A percentile compares a stretch with the other conserved stretches of the same genome.
Evolutionary conservation across 176 grass and related monocot species (phyloP).

Genomic region (Chloris gayana): DNA sequence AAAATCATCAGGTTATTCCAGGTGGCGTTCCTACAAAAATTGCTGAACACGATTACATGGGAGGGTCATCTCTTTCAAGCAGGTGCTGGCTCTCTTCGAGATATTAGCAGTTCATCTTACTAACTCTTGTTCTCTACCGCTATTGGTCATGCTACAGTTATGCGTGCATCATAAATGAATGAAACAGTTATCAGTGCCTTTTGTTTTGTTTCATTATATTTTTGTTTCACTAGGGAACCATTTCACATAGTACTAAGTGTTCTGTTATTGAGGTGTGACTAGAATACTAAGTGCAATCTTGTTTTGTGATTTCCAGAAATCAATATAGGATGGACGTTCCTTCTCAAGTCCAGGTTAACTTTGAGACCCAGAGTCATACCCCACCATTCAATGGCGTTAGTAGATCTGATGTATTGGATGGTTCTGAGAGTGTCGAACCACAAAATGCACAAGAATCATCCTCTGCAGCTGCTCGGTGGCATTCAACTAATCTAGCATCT

Average conservation of each 20-base stretch:
- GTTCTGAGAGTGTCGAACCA: conserved; percentile 36
- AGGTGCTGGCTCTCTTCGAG: conserved; percentile 51
- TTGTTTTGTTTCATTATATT: conserved; percentile 1
- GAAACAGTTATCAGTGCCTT: neutral
- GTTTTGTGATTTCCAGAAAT: conserved; percentile 40
- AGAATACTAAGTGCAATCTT: neutral
- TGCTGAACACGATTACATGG: conserved; percentile 51
- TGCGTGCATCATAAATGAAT: neutral
- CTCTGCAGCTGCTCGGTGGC: conserved; percentile 60
- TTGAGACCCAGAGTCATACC: conserved; percentile 45
- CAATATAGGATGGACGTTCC: conserved; percentile 45
- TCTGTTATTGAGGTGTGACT: conserved; percentile 15
- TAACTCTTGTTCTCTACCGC: neutral
- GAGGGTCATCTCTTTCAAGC: conserved; percentile 52
- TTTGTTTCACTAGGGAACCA: neutral
- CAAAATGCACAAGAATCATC: conserved; percentile 59
- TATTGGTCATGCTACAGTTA: neutral
- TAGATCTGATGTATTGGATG: conserved; percentile 54
- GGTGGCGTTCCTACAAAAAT: conserved; percentile 54
- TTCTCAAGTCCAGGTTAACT: conserved; percentile 47
- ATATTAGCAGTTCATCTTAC: neutral
- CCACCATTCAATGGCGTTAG: conserved; percentile 58
- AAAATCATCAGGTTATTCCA: conserved; percentile 53
- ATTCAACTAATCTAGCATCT: conserved; percentile 59
- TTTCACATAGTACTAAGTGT: neutral